Conservation (phyloP, 257 asterid genomes). For the Ballota nigra region DNA sequence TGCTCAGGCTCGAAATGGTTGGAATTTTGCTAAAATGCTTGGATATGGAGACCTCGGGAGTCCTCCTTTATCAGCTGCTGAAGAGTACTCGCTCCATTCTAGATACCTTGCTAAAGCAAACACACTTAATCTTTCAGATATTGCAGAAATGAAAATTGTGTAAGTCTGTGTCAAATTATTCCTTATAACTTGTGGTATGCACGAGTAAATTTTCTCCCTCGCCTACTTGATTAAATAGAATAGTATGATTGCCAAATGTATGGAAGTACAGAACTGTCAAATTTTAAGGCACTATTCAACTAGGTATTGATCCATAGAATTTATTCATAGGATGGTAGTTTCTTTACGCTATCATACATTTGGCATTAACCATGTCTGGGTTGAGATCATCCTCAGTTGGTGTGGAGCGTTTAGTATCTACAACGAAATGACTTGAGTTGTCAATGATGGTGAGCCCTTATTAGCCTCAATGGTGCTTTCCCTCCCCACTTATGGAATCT, state of each 20-base stretch:
- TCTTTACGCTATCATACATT: background rate
- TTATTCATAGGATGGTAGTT: background rate
- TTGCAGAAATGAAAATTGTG: conserved; percentile 95
- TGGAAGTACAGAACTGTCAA: background rate
- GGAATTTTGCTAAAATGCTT: conserved; percentile 64
- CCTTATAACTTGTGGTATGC: background rate
- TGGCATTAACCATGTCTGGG: background rate
- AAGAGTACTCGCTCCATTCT: conserved; percentile 93
- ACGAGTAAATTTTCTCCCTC: background rate
- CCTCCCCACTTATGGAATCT: too few relatives aligned
- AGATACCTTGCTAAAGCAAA: conserved; percentile 95
- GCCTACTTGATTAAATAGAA: background rate
- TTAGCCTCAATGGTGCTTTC: too few relatives aligned
- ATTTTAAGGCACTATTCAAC: background rate
- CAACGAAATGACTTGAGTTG: too few relatives aligned
- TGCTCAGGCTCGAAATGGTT: conserved; percentile 73
- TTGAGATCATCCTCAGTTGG: background rate
- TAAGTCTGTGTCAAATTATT: conserved; percentile 40
- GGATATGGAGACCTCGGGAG: conserved; percentile 94
- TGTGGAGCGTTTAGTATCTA: too few relatives aligned
- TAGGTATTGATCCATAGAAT: background rate
- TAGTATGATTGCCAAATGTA: background rate
- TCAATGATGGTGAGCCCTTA: too few relatives aligned
- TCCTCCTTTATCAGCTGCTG: conserved; percentile 84
- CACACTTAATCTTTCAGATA: conserved; percentile 80